Evolutionary conservation across 148 eudicot species (phyloP), one percentile per base, ranked within the genome.

Genomic region (Polygonum maritimum): DNA sequence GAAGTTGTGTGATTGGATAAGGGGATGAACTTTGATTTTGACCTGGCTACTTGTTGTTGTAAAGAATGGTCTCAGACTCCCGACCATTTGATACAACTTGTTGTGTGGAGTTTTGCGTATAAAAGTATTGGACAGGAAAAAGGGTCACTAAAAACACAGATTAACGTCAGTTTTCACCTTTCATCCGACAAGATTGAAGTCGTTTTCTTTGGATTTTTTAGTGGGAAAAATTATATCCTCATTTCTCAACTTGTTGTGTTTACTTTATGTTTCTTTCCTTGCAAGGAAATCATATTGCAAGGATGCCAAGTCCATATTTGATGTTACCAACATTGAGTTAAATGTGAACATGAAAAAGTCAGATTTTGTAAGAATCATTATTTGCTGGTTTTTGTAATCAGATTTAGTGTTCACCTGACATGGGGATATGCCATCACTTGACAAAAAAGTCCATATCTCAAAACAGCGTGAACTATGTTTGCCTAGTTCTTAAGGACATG

Each of bases 341-440:
- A 63, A 63, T 63, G 70, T 63, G 70, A 63, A 63, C n/a, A 33
- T 63, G 70, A 63, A 31, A 33, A 13, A 14, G 70, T 63, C 41
- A 63, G n/a, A 63, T 3, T 35, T 63, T 39, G 15, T 63, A 4
- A 19, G 2, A 63, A 63, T 62, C 2, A 31, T 26, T 62, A 16
- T 62, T 62, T 16, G 5, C 38, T 11, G 6, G 38, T 11, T 62
- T 55, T 55, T 33, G 1, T 63, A 63, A 14, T 57, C 33, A 22
- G 65, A 21, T 11, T 60, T 60, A 26, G 16, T 60, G 26, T 36
- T 67, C 19, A 67, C 71, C 38, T 67, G 44, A 67, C 44, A 14
- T 14, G 55, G 19, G n/a, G n/a, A 51, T 51, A 51, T 44, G 47
- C 55, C 3, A 51, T 51, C 19, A 67, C 71, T 67, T 67, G 21